Conservation (phyloP, 257 asterid genomes). For the Primulina tabacum region DNA sequence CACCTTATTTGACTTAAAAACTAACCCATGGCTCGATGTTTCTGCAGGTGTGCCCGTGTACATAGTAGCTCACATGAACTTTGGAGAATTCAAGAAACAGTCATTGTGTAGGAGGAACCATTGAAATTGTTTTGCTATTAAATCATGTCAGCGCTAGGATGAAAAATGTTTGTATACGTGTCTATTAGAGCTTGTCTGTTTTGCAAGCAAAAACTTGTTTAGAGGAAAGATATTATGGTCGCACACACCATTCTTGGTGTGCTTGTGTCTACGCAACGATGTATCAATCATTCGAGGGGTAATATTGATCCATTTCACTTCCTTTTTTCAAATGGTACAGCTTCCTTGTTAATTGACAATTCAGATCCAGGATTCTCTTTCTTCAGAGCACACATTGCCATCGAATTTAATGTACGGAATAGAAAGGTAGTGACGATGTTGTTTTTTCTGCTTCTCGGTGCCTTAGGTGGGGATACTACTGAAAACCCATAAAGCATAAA, state of each 20-base stretch:
- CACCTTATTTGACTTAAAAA: neutral
- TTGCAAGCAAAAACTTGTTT: neutral
- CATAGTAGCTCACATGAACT: slow-evolving; percentile 18
- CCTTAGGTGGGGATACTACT: too few species aligned
- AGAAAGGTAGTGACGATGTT: too few species aligned
- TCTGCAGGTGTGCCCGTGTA: slow-evolving; percentile 32
- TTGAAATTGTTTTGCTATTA: slow-evolving; percentile 4
- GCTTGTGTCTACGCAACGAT: neutral
- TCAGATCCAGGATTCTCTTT: neutral
- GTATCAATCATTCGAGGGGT: neutral
- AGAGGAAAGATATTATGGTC: neutral
- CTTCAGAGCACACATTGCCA: neutral
- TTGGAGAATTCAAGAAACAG: slow-evolving; percentile 8
- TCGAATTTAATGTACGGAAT: too few species aligned
- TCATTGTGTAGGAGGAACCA: slow-evolving; percentile 15
- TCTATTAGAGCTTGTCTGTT: neutral
- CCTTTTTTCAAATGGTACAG: neutral
- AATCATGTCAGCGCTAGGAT: neutral
- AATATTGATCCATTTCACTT: neutral
- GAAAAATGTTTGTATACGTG: slow-evolving; percentile 2
- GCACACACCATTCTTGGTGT: neutral
- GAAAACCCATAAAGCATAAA: too few species aligned
- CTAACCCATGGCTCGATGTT: slow-evolving; percentile 16
- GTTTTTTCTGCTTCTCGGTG: too few species aligned
- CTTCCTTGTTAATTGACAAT: neutral